A percentile compares a stretch with the other conserved stretches of the same genome.
Conservation (phyloP, 1,284 basidiomycete genomes). For the Ceratobasidium sp. region DNA sequence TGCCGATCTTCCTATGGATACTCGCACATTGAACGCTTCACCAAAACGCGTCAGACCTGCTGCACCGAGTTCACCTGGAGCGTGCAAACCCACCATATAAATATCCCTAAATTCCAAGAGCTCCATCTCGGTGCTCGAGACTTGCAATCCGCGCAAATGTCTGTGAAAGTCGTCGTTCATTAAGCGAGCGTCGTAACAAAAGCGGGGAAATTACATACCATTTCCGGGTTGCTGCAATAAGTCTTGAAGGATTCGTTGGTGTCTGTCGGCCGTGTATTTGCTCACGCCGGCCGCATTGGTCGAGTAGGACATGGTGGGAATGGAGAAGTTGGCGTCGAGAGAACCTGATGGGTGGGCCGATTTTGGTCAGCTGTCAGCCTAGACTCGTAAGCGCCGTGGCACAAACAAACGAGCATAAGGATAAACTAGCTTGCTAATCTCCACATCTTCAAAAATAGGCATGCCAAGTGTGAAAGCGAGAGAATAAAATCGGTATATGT, state of each 20-base stretch:
- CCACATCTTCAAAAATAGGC: too few species aligned
- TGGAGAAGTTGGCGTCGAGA: background rate
- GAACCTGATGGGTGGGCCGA: background rate
- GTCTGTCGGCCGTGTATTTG: slow-evolving; percentile 73
- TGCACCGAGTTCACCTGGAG: slow-evolving; percentile 4
- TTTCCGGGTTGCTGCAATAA: slow-evolving; percentile 77
- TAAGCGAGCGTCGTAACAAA: slow-evolving; percentile 78
- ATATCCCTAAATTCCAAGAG: slow-evolving; percentile 81
- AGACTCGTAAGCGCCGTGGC: background rate
- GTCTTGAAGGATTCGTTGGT: slow-evolving; percentile 73
- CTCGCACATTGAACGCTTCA: slow-evolving; percentile 81
- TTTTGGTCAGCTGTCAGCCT: background rate
- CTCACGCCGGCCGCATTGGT: slow-evolving; percentile 50
- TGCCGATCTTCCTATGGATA: slow-evolving; percentile 88
- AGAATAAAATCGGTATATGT: too few species aligned
- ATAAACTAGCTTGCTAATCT: too few species aligned
- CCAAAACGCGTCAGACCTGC: slow-evolving; percentile 39
- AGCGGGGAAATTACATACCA: slow-evolving; percentile 60
- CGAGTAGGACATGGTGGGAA: slow-evolving; percentile 43
- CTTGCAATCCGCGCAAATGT: slow-evolving; percentile 87
- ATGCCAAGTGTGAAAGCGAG: too few species aligned
- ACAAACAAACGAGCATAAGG: too few species aligned
- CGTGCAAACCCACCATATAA: slow-evolving; percentile 81
- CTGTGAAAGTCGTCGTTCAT: slow-evolving; percentile 64
- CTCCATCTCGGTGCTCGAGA: slow-evolving; percentile 74